Evolutionary conservation across 176 grass and related monocot species (phyloP).

Genomic region (Cenchrus fungigraminus): DNA sequence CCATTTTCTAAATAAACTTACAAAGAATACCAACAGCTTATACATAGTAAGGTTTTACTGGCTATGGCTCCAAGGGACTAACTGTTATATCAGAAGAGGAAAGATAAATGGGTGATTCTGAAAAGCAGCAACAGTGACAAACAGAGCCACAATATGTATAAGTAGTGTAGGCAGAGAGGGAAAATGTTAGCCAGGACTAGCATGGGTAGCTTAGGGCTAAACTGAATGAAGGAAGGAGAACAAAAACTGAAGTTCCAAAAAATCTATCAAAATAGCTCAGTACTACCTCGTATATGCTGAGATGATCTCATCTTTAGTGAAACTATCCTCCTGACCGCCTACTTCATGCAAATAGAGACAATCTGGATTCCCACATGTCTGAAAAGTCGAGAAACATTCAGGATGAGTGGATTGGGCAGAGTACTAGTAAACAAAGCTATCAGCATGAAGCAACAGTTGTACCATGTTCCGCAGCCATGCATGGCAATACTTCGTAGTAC

Average conservation of each 20-base stretch:
- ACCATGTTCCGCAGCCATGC: constrained; percentile 98
- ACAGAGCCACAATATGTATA: not conserved
- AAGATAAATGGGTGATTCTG: not conserved
- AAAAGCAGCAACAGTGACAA: not conserved
- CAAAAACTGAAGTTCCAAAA: constrained; percentile 20
- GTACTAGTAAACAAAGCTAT: constrained; percentile 27
- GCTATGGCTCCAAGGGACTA: not conserved
- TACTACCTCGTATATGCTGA: constrained; percentile 96
- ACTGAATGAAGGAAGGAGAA: constrained; percentile 29
- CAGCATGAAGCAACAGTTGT: constrained; percentile 39
- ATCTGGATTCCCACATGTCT: constrained; percentile 98
- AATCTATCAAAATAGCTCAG: constrained; percentile 1
- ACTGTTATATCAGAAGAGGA: not conserved
- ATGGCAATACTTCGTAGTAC: constrained; percentile 99
- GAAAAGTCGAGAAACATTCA: constrained; percentile 42
- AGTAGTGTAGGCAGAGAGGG: constrained; percentile 9
- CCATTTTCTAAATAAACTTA: not conserved
- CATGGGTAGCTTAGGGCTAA: constrained; percentile 31
- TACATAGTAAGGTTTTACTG: not conserved
- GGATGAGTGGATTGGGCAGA: constrained; percentile 28
- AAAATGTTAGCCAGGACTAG: not conserved
- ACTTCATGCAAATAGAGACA: constrained; percentile 99
- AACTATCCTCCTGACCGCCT: constrained; percentile 94
- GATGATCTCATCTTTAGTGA: constrained; percentile 98
- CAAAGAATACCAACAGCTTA: not conserved